Evolutionary conservation across 2,329 filamentous ascomycete species (phyloP).

Genomic region (Calonectria leucothoes): DNA sequence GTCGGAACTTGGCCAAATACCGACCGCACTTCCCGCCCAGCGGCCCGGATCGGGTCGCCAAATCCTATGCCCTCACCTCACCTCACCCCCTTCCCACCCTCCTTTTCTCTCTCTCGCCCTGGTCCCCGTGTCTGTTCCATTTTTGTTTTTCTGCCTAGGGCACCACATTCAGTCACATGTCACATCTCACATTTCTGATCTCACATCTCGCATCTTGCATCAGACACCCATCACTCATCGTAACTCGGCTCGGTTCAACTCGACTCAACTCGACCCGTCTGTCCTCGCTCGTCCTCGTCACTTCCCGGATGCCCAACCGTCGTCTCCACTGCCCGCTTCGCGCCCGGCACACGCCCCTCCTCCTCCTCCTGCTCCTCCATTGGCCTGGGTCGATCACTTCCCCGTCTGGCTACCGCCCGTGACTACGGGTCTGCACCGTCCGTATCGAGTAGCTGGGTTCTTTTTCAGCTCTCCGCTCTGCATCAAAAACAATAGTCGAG

Average conservation of each 20-base stretch:
- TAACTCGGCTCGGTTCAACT: background rate
- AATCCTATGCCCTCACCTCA: background rate
- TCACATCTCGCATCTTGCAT: conserved; percentile 15
- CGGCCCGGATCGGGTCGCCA: background rate
- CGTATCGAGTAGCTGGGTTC: background rate
- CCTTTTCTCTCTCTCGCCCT: too few species aligned
- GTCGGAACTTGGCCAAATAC: background rate
- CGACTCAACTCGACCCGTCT: background rate
- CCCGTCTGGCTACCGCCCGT: background rate
- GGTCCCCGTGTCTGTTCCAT: too few species aligned
- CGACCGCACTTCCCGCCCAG: background rate
- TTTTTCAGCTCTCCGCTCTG: conserved; percentile 3
- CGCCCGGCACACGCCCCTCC: background rate
- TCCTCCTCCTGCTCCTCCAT: too few species aligned
- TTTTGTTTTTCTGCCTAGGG: background rate
- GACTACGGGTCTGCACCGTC: background rate
- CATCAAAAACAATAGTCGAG: background rate
- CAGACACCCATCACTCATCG: conserved; percentile 1
- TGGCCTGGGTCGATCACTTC: conserved; percentile 4
- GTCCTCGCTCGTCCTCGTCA: background rate
- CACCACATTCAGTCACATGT: background rate
- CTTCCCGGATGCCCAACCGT: background rate
- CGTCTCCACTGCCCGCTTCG: background rate
- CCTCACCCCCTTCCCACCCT: background rate
- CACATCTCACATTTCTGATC: conserved; percentile 14